Base-by-base conservation (phyloP, 2,329 filamentous ascomycete genomes). In the Colletotrichum tropicicola region DNA sequence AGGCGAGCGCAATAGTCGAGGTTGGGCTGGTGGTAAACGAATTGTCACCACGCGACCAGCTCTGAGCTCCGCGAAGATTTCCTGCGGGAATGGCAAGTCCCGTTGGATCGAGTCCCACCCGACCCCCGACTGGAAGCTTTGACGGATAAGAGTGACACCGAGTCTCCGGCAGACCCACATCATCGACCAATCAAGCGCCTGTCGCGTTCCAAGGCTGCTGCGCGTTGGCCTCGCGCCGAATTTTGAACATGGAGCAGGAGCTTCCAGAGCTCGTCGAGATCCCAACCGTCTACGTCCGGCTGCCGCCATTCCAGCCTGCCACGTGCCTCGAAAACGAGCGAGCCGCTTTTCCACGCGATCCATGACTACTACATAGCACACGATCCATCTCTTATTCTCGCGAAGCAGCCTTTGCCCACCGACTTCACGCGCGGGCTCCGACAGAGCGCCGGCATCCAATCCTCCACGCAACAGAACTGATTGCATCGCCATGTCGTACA, bases 401-500 rank as follows among this genome's bases (percentile, higher is more conserved):
- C 32, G 9, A 35, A 35, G n/a, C 8, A 35, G 32, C 32, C 32
- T 13, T 35, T 13, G 12, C 32, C 32, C 13, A 15, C 32, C 15
- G 32, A 35, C 12, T 15, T 13, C 9, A 35, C 5, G 10, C 13
- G n/a, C 10, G 4, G 32, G n/a, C 13, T 5, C 7, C 32, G 9
- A 35, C 32, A 12, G 9, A 13, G 13, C 32, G 13, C 9, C 10
- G 32, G 13, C 12, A 27, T 67, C 21, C 37, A 5, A 53, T 6
- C 32, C 32, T 13, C 32, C 8, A 35, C 32, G 6, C 10, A 3
- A 15, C 10, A 6, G n/a, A n/a, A n/a, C n/a, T n/a, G 7, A 35
- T 23, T 48, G 27, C 23, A 19, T 23, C 51, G 32, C 12, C 28
- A 89, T 89, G 86, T 79, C 86, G 17, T 89, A 88, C 75, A 87